Evolutionary conservation across 345 rosid genomes (phyloP).

Genomic region (Camelina laxa): DNA sequence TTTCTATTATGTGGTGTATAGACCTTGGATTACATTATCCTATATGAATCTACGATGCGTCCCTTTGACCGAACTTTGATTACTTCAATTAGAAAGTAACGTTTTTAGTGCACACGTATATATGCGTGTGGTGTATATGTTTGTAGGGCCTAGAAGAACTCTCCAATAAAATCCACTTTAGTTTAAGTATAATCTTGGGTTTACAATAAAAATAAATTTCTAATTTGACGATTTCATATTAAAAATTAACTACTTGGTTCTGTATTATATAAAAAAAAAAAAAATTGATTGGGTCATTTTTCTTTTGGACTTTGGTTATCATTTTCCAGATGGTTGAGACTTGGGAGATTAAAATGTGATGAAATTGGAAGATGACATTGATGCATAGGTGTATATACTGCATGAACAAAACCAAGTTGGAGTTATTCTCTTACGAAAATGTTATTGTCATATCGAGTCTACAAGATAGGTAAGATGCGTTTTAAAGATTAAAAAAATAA

Average conservation of each 20-base stretch:
- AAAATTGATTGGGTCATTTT: background rate
- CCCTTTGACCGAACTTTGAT: slow-evolving; percentile 43
- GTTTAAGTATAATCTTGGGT: background rate
- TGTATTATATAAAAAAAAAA: background rate
- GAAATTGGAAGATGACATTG: slow-evolving; percentile 1
- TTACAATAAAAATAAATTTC: background rate
- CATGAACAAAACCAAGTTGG: slow-evolving; percentile 23
- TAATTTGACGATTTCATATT: background rate
- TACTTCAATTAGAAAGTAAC: slow-evolving; percentile 35
- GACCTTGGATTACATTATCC: slow-evolving; percentile 20
- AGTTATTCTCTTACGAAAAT: background rate
- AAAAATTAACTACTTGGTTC: background rate
- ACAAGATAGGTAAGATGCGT: slow-evolving; percentile 15
- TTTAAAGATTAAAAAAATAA: background rate
- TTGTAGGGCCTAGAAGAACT: slow-evolving; percentile 14
- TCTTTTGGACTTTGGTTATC: background rate
- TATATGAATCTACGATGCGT: background rate
- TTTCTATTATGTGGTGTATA: slow-evolving; percentile 25
- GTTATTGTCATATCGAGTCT: slow-evolving; percentile 1
- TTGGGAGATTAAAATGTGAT: background rate
- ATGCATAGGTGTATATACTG: slow-evolving; percentile 15
- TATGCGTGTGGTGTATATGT: background rate
- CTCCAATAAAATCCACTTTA: background rate
- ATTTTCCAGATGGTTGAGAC: too few species aligned
- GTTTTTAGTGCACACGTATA: slow-evolving; percentile 4